Conservation (phyloP, 495 filamentous ascomycete genomes). For the Aspergillus panamensis region DNA sequence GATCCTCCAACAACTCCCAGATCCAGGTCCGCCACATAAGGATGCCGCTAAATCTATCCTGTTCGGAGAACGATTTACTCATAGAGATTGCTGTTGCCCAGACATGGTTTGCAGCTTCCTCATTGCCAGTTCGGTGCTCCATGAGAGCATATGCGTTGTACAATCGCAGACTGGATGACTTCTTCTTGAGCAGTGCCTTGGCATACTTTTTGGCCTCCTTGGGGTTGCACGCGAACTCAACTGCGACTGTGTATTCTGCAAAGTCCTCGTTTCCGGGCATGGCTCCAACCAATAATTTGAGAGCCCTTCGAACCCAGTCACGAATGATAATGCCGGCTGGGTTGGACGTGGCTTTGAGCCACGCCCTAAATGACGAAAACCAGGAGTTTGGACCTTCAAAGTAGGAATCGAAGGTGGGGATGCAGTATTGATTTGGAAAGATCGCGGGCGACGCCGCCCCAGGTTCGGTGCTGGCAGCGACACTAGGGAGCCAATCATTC, state of each 20-base stretch:
- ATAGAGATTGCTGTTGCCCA: conserved; percentile 62
- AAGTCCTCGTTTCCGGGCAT: conserved; percentile 47
- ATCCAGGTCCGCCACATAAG: conserved; percentile 68
- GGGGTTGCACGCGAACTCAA: conserved; percentile 58
- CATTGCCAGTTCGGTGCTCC: conserved; percentile 57
- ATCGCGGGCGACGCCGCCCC: conserved; percentile 19
- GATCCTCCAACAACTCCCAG: conserved; percentile 60
- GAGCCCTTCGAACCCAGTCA: conserved; percentile 48
- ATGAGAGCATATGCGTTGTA: conserved; percentile 79
- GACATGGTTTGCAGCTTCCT: conserved; percentile 56
- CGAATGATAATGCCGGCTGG: conserved; percentile 26
- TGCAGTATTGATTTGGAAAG: conserved; percentile 33
- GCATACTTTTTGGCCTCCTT: conserved; percentile 62
- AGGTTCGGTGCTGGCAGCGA: conserved; percentile 9
- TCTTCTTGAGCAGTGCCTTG: conserved; percentile 66
- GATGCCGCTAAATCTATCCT: conserved; percentile 40
- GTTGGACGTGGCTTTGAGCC: conserved; percentile 22
- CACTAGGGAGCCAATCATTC: conserved; percentile 26
- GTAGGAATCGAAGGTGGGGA: conserved; percentile 37
- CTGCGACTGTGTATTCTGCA: conserved; percentile 68
- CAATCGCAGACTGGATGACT: conserved; percentile 59
- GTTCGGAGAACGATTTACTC: conserved; percentile 40
- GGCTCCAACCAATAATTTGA: conserved; percentile 54
- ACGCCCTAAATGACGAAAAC: conserved; percentile 42
- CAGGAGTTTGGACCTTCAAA: conserved; percentile 37